Evolutionary conservation across 169 alveolate genomes (phyloP).

Genomic region (Cryptosporidium parvum): DNA sequence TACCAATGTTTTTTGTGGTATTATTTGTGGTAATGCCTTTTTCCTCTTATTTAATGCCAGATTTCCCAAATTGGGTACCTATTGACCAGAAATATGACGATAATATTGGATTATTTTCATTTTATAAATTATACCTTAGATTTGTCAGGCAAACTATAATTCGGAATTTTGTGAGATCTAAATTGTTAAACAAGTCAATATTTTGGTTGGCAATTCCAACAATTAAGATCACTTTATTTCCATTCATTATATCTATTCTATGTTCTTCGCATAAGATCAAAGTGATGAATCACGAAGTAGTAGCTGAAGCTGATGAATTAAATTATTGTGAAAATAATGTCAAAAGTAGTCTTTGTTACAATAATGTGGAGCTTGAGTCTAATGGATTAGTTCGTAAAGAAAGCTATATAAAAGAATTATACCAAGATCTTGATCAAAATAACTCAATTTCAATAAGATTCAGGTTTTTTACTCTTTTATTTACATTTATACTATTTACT

Average conservation of each 20-base stretch:
- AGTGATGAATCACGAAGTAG: slow-evolving; percentile 9
- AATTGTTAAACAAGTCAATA: slow-evolving; percentile 4
- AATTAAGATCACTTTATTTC: slow-evolving; percentile 42
- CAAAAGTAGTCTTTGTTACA: neutral
- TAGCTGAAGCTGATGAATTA: neutral
- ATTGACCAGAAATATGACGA: neutral
- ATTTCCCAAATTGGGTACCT: slow-evolving; percentile 32
- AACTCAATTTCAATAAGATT: slow-evolving; percentile 29
- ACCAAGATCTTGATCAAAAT: slow-evolving; percentile 15
- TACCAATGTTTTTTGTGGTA: slow-evolving; percentile 24
- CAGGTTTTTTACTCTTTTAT: slow-evolving; percentile 29
- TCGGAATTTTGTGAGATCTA: slow-evolving; percentile 16
- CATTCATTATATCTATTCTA: slow-evolving; percentile 29
- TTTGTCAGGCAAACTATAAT: neutral
- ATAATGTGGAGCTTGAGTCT: slow-evolving; percentile 5
- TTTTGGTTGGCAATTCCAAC: slow-evolving; percentile 51
- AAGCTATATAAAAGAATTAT: slow-evolving; percentile 28
- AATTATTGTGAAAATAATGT: neutral
- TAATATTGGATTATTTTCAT: slow-evolving; percentile 21
- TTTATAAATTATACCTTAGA: slow-evolving; percentile 22
- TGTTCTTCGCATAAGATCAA: slow-evolving; percentile 47
- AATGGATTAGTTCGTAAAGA: slow-evolving; percentile 26
- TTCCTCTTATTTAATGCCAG: slow-evolving; percentile 64
- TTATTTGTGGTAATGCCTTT: slow-evolving; percentile 16
- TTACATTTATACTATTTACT: neutral